Evolutionary conservation across 176 grass and related monocot genomes (phyloP), one percentile per base, ranked within the genome.

Genomic region (Lolium rigidum): DNA sequence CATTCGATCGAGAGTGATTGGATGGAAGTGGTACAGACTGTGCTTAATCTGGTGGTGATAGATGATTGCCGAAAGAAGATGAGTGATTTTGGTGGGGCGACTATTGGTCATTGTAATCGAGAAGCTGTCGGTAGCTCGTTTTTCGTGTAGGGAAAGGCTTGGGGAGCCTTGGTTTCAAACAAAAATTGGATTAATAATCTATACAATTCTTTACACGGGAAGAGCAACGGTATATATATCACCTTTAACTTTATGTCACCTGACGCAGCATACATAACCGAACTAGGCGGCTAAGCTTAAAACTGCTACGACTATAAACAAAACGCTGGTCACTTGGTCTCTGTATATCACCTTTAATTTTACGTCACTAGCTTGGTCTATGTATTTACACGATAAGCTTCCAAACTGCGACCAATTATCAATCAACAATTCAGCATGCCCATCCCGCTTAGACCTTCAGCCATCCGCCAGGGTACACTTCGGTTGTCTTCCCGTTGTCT

Each of bases 391-490:
- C 5, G 56, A 64, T 38, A 50, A 22, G 58, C 70, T 38, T 63
- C 25, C 82, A 50, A 61, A 61, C 25, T 47, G 54, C 39, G 52
- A 55, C 39, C 11, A 6, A 16, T 16, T 63, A 35, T 35, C 31
- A 21, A 58, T 56, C 79, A 52, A 31, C 31, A 35, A 35, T 35
- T 35, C 73, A 35, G 4, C 46, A 43, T 28, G 43, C 1, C 10
- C 41, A 6, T 10, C 54, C 59, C 56, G 75, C 4, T 55, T 82
- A 92, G 66, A 88, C 79, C 51, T 94, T 89, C 14, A 94, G 51
- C 90, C 78, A 70, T 62, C 82, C 84, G 37, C 84, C 84, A 1
- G 90, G 90, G 35, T 90, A 95, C 57, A 86, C 62, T 21, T 64
- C 18, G 35, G 39, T 47, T 2, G 38, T 25, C 46, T 90, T 92